Evolutionary conservation across 1,284 basidiomycete genomes (phyloP).

Genomic region (Fomitopsis betulina): DNA sequence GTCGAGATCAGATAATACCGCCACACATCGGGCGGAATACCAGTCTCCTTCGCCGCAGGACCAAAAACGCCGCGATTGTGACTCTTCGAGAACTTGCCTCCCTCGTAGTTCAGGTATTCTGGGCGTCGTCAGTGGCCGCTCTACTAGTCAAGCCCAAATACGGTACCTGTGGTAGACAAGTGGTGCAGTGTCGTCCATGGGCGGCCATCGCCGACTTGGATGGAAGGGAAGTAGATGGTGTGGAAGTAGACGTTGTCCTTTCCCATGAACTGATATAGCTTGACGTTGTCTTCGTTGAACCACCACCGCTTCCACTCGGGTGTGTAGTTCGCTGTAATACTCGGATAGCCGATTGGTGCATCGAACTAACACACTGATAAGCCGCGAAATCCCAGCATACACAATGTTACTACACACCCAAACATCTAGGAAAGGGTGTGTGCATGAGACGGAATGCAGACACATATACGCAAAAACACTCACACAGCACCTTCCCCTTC

Average conservation of each 20-base stretch:
- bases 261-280: conserved; percentile 98
- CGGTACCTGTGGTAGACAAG: conserved; percentile 86
- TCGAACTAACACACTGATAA: conserved; percentile 67
- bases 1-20: conserved; percentile 94
- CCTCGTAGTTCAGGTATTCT: conserved; percentile 99
- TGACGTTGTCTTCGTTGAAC: conserved; percentile 90
- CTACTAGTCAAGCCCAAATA: neutral
- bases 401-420: conserved; percentile 56
- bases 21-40: conserved; percentile 93
- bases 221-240: conserved; percentile 92
- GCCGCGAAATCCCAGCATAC: neutral
- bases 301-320: conserved; percentile 97
- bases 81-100: conserved; percentile 98
- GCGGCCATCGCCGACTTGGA: conserved; percentile 86
- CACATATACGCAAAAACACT: conserved; percentile 28
- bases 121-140: conserved; percentile 3
- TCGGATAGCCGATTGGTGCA: conserved; percentile 95
- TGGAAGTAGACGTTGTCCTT: conserved; percentile 99
- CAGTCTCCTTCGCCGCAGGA: conserved; percentile 90
- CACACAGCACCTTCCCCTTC: conserved; percentile 95
- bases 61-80: conserved; percentile 97
- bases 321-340: conserved; percentile 96
- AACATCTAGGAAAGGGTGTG: conserved; percentile 52
- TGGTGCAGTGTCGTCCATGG: conserved; percentile 95
- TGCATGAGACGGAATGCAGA: conserved; percentile 6